phyloP scores from a whole-genome alignment of 148 eudicot species.

The Rhododendron mucronatum region DNA sequence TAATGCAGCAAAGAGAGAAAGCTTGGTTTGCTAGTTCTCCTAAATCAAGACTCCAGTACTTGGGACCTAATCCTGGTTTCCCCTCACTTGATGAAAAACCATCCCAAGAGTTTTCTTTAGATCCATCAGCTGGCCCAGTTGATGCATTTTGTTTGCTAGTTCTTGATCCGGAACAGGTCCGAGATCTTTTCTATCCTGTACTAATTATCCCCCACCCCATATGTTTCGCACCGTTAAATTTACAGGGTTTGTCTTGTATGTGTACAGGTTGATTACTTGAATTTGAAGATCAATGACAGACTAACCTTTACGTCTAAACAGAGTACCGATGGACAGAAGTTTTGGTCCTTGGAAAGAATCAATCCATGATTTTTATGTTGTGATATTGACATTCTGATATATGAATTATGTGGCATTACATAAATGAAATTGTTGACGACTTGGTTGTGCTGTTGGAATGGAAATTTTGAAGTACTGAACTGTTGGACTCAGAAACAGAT shows the following conservation, averaged over 20 bases:
- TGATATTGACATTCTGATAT: neutral
- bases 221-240: neutral
- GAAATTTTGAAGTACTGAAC: neutral
- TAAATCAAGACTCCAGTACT: constrained; percentile 70
- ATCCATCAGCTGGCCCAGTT: constrained; percentile 74
- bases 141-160: constrained; percentile 66
- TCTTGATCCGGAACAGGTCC: constrained; percentile 78
- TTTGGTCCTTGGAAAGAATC: constrained; percentile 49
- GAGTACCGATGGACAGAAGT: constrained; percentile 35
- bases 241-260: neutral
- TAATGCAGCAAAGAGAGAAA: constrained; percentile 60
- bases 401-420: neutral
- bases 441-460: neutral
- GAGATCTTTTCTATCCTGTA: neutral
- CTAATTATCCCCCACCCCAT: neutral
- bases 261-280: constrained; percentile 78
- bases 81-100: constrained; percentile 43
- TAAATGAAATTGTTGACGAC: neutral
- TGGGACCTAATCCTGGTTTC: constrained; percentile 66
- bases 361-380: constrained; percentile 35
- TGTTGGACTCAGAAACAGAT: neutral
- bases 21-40: constrained; percentile 73
- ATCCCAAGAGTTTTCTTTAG: constrained; percentile 39
- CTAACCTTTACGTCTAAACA: constrained; percentile 30
- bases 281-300: constrained; percentile 65